Conservation (phyloP, 164 flowering plant genomes). For the Santalum album region DNA sequence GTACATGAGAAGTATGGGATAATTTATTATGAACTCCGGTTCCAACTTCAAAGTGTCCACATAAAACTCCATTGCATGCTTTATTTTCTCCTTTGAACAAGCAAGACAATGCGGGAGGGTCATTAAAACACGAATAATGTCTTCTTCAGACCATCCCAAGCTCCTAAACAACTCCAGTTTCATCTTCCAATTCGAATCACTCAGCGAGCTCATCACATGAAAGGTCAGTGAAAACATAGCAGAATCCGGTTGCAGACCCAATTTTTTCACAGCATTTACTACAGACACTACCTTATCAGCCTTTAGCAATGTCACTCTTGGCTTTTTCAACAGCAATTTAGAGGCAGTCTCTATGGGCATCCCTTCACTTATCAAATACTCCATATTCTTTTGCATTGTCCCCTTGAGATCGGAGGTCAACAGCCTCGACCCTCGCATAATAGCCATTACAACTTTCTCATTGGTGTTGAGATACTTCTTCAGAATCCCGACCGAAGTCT, state of each 20-base stretch:
- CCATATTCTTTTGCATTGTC: not conserved
- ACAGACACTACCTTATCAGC: not conserved
- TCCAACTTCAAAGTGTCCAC: constrained; percentile 11
- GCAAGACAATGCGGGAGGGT: constrained; percentile 5
- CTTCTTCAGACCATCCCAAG: constrained; percentile 11
- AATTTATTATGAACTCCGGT: not conserved
- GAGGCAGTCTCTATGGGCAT: not conserved
- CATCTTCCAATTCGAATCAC: constrained; percentile 10
- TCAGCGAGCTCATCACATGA: constrained; percentile 5
- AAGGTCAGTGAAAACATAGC: constrained; percentile 8
- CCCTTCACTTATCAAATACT: not conserved
- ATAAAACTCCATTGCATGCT: constrained; percentile 8
- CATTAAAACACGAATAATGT: constrained; percentile 4
- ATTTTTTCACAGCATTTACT: constrained; percentile 3
- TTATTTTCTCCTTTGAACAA: constrained; percentile 14
- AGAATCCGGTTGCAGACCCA: constrained; percentile 7
- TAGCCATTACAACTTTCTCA: not conserved
- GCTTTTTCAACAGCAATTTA: not conserved
- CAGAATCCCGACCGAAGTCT: not conserved
- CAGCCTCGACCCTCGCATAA: not conserved
- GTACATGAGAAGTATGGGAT: constrained; percentile 9
- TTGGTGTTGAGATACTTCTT: not conserved
- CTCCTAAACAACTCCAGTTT: constrained; percentile 15
- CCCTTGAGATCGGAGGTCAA: not conserved
- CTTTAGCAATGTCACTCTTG: not conserved